These are phyloP conservation scores for Heliocybe sulcata DNA, from an alignment of 1,284 basidiomycete species.

Conservation along the genomic window DNA sequence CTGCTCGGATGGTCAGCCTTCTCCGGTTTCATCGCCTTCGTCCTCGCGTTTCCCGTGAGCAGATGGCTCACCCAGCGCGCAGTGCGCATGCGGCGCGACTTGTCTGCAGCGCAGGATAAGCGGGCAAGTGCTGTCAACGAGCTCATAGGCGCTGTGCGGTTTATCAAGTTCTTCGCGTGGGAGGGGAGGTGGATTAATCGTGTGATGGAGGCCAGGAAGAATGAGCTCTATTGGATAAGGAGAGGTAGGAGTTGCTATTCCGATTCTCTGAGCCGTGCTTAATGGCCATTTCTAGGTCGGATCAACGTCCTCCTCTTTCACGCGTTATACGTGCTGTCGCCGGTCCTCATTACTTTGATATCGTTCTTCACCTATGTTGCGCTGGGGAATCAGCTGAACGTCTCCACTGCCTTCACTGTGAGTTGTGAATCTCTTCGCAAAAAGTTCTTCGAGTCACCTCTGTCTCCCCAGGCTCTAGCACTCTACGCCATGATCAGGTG, in stretches of 20 bases:
- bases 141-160: slow-evolving; percentile 73
- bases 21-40: slow-evolving; percentile 71
- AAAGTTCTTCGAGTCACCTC: too few relatives aligned
- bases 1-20: slow-evolving; percentile 82
- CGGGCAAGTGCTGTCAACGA: slow-evolving; percentile 85
- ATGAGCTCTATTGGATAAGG: too few relatives aligned
- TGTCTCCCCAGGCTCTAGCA: slow-evolving; percentile 25
- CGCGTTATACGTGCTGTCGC: slow-evolving; percentile 58
- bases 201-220: slow-evolving; percentile 28
- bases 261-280: too few relatives aligned
- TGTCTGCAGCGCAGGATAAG: slow-evolving; percentile 72
- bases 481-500: slow-evolving; percentile 64
- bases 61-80: slow-evolving; percentile 56
- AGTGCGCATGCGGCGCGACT: slow-evolving; percentile 67
- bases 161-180: slow-evolving; percentile 87
- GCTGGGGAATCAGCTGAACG: slow-evolving; percentile 56
- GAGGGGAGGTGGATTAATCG: slow-evolving; percentile 67
- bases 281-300: slow-evolving; percentile 50
- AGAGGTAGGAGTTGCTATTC: too few relatives aligned
- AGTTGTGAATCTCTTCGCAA: slow-evolving; percentile 15
- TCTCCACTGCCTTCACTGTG: slow-evolving; percentile 68
- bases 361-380: slow-evolving; percentile 60
- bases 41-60: slow-evolving; percentile 72
- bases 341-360: slow-evolving; percentile 61
- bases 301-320: slow-evolving; percentile 60